Conservation (phyloP, 495 filamentous ascomycete genomes). For the Talaromyces adpressus region DNA sequence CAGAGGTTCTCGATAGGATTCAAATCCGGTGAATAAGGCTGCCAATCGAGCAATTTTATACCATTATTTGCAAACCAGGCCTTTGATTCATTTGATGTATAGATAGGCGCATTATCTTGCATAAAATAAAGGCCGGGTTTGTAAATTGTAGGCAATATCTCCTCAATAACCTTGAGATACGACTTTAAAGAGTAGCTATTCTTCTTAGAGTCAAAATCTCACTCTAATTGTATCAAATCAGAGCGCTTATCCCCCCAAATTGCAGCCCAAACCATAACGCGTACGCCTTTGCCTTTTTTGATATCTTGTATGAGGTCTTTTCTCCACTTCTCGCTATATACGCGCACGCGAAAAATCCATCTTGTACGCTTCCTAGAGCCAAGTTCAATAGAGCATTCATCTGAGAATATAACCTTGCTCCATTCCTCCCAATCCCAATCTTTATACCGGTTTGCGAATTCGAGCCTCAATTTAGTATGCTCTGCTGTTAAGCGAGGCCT, state of each 20-base stretch:
- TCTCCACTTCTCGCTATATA: background rate
- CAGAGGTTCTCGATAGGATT: no score
- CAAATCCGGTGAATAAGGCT: no score
- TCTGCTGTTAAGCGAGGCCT: background rate
- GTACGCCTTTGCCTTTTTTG: background rate
- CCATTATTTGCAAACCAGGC: background rate
- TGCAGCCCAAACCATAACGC: background rate
- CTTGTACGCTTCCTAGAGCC: background rate
- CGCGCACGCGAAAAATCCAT: background rate
- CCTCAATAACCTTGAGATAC: background rate
- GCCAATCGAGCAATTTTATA: no score
- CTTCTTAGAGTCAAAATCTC: no score
- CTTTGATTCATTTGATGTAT: constrained; percentile 5
- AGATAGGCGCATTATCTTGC: constrained; percentile 11
- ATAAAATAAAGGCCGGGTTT: constrained; percentile 6
- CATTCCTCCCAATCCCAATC: background rate
- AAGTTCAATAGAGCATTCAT: background rate
- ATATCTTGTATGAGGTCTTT: background rate
- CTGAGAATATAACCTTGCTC: background rate
- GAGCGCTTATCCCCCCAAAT: background rate
- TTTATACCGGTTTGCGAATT: background rate
- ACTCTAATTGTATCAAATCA: background rate
- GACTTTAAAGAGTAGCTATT: background rate
- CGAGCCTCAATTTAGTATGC: background rate
- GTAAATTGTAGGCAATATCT: background rate